Conservation (phyloP, 1,139 yeast genomes). For the Saccharomyces hybrid region DNA sequence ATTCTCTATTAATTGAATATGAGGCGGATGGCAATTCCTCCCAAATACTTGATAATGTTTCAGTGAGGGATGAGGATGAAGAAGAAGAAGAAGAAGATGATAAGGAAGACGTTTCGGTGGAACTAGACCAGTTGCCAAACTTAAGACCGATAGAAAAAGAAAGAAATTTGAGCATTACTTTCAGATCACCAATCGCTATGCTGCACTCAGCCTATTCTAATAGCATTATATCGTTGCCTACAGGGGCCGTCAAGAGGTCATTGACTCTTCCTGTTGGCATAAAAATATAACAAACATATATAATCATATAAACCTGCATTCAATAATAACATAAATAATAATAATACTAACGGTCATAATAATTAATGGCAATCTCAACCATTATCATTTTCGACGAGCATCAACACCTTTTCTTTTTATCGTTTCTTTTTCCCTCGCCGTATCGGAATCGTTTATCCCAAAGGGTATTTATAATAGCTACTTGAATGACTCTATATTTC, state of each 20-base stretch:
- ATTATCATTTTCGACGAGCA: background rate
- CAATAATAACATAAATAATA: background rate
- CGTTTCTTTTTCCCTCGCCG: background rate
- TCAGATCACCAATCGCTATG: constrained; percentile 7
- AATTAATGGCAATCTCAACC: background rate
- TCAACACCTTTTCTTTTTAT: background rate
- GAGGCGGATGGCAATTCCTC: constrained; percentile 10
- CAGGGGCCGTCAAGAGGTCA: constrained; percentile 21
- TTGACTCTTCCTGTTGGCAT: constrained; percentile 29
- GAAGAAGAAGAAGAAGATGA: constrained; percentile 7
- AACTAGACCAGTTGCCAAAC: constrained; percentile 1
- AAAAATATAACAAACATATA: constrained; percentile 13
- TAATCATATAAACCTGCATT: constrained; percentile 1
- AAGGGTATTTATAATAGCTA: background rate
- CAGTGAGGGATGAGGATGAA: background rate
- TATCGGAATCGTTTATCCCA: background rate
- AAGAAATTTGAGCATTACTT: constrained; percentile 5
- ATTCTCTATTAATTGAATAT: constrained; percentile 17
- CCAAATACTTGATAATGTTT: background rate
- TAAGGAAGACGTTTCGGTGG: constrained; percentile 1
- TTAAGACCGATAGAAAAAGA: constrained; percentile 1
- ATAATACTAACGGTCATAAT: background rate
- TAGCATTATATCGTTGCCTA: constrained; percentile 13
- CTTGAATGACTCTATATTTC: background rate
- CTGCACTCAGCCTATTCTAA: constrained; percentile 7